Base-by-base conservation (phyloP, 441 rosid species). In the Erysimum cheiri region DNA sequence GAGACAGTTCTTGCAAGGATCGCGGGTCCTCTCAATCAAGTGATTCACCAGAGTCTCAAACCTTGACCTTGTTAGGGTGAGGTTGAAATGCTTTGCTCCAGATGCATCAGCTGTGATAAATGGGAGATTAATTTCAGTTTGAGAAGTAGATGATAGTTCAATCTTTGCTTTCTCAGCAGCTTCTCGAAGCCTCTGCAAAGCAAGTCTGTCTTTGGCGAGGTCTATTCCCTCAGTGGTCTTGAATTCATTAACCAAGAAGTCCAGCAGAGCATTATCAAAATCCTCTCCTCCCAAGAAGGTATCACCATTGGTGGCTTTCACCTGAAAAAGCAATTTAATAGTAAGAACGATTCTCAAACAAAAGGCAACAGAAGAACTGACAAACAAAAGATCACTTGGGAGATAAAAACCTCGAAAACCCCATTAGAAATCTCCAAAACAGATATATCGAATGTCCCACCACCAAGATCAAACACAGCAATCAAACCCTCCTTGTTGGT, bases 141-240 rank as follows among this genome's bases (percentile, higher is more conserved):
- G 98, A 6, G 93, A 68, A 1, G 98, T 94, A 1, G 99, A 94
- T 32, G 99, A 94, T 6, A 92, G 94, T 58, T 94, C 97, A 4
- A 90, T 92, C 83, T 94, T 94, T 2, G 98, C 98, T 75, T 90
- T 92, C 85, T 94, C 98, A n/a, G 98, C 98, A 2, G 98, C 98
- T 80, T 94, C 98, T 1, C 99, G 84, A 26, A 94, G 96, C 84
- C 98, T 87, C 80, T 94, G 98, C 64, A 93, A 75, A 6, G 98
- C 98, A 35, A 93, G 90, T 71, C 84, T 88, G 48, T 89, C 97
- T 69, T 92, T 86, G 8, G 96, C 54, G 8, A 94, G 90, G 75
- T 94, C 97, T 33, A 94, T 91, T 3, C 81, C 70, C 36, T 94
- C 98, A 2, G 87, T 85, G 60, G 64, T 85, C 91, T 83, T 90